These are phyloP conservation scores for Sclerotinia borealis DNA, from an alignment of 2,329 filamentous ascomycete species.

Conservation along the genomic window DNA sequence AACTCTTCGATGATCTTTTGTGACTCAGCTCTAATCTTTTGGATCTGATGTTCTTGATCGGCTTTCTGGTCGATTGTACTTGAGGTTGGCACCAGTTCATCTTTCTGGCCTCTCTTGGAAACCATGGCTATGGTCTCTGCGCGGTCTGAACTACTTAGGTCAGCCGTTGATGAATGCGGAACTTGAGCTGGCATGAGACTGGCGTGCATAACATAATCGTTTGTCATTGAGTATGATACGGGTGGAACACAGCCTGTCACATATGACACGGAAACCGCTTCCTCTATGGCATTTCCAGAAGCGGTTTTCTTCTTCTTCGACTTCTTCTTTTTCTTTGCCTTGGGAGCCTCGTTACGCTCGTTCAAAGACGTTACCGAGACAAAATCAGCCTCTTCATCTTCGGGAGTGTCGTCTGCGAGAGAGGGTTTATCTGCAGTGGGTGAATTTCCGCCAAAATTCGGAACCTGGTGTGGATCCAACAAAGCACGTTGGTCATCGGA, in stretches of 20 bases:
- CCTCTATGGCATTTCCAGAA: neutral
- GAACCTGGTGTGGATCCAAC: neutral
- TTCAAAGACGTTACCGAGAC: fast-evolving
- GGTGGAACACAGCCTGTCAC: too few species aligned
- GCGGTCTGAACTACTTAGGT: too few species aligned
- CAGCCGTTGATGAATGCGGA: neutral
- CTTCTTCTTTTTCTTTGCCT: neutral
- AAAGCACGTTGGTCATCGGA: neutral
- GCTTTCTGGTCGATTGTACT: neutral
- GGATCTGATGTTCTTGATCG: neutral
- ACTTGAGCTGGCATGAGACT: neutral
- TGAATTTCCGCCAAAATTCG: neutral
- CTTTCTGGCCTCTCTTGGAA: too few species aligned
- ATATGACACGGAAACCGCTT: neutral
- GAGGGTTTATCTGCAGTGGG: neutral
- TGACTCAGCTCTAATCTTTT: neutral
- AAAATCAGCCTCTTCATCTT: too few species aligned
- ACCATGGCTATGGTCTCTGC: too few species aligned
- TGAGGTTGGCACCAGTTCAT: neutral
- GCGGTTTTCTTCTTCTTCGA: neutral
- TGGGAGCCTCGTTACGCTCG: neutral
- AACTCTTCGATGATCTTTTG: neutral
- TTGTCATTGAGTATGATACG: neutral
- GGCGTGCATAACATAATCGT: neutral
- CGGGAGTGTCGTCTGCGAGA: neutral